These are phyloP conservation scores for Podospora didyma DNA, from an alignment of 495 filamentous ascomycete species.

Conservation along the genomic window DNA sequence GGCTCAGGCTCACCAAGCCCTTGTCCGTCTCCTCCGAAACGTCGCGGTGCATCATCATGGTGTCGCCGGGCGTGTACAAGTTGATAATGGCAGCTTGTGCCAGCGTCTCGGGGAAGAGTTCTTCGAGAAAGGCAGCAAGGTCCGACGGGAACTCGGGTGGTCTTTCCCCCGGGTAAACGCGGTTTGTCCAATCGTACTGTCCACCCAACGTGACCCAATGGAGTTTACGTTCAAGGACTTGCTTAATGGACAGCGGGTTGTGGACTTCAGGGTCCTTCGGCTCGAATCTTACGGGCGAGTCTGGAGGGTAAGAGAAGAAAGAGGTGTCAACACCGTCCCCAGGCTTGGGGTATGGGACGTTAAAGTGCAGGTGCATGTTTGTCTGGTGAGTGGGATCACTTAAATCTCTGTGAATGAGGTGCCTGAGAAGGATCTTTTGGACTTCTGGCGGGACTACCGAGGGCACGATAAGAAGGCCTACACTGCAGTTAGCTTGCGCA, in stretches of 20 bases:
- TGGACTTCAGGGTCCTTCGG: conserved; percentile 67
- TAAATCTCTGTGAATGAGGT: conserved; percentile 76
- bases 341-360: conserved; percentile 60
- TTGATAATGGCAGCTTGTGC: conserved; percentile 91
- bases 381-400: conserved; percentile 71
- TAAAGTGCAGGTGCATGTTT: conserved; percentile 80
- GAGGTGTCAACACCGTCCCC: conserved; percentile 24
- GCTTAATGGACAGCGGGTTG: conserved; percentile 60
- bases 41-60: conserved; percentile 82
- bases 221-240: conserved; percentile 68
- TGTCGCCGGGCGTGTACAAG: conserved; percentile 83
- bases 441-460: conserved; percentile 61
- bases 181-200: conserved; percentile 90
- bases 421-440: conserved; percentile 63
- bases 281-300: conserved; percentile 40
- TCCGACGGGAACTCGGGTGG: conserved; percentile 76
- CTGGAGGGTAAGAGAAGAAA: conserved; percentile 44
- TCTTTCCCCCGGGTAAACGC: conserved; percentile 62
- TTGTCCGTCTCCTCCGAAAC: conserved; percentile 74
- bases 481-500: background rate
- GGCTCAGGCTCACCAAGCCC: conserved; percentile 75
- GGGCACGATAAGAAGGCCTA: conserved; percentile 74
- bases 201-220: conserved; percentile 92
- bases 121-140: conserved; percentile 57
- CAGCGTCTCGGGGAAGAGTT: conserved; percentile 64